Evolutionary conservation across 495 filamentous ascomycete species (phyloP), one percentile per base, ranked within the genome.

Genomic region (Parachaetomium inaequale): DNA sequence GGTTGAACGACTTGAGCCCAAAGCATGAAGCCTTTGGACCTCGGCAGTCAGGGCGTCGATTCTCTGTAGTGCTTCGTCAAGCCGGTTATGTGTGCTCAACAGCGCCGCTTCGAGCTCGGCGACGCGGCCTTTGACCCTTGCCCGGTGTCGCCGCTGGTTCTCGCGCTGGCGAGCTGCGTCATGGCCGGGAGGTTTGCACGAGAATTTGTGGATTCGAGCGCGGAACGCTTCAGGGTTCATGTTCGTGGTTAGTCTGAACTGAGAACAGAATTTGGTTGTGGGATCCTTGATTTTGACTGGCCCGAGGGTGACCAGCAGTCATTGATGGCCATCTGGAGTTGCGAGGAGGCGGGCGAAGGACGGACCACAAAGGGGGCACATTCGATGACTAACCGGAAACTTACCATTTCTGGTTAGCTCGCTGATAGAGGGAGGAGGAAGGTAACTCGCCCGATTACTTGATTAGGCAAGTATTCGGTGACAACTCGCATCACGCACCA

Each of bases 141-240:
- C 69, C 4, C 71, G 69, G 49, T 74, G 71, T 11, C 71, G 67
- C 23, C 71, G 69, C 55, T 74, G 71, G 57, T 74, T 74, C 40
- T 70, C 70, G 0, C 68, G 65, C 21, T 65, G 56, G 0, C 70
- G 63, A 3, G 70, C 70, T 11, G 70, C 70, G 15, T 72, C 62
- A 25, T 66, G 59, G 1, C 57, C 65, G 7, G 66, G 63, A 0
- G 66, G 59, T 23, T 70, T 72, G 50, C 47, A 23, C 4, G 67
- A 66, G 55, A 72, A 72, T 34, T 70, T 72, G 58, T 58, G 60
- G 4, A 66, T 23, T 7, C 34, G 31, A 12, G 5, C 21, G 17
- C 55, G 58, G 32, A 36, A 63, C 3, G 3, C 0, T 2, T 40
- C 23, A 7, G 23, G 2, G 2, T 21, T 43, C 59, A 42, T 61